phyloP scores from a whole-genome alignment of 495 filamentous ascomycete genomes.

The Bacidia rubella region DNA sequence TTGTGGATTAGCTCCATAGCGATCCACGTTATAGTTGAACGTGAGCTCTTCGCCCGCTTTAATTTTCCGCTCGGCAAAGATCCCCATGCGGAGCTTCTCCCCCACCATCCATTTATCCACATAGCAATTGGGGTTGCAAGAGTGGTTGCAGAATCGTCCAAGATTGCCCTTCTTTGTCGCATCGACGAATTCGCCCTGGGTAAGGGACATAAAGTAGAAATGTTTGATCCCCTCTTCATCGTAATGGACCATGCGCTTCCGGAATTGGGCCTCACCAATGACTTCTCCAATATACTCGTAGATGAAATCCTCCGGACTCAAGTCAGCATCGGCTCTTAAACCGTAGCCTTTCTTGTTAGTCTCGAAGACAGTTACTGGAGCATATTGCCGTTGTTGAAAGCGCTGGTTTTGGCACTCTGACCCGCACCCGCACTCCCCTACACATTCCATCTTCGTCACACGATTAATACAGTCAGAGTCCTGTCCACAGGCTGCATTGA shows the following conservation, averaged over 20 bases:
- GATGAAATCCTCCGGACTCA: conserved; percentile 77
- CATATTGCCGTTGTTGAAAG: conserved; percentile 83
- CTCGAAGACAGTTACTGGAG: conserved; percentile 84
- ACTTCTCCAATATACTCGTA: conserved; percentile 99
- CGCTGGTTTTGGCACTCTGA: conserved; percentile 83
- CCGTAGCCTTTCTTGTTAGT: conserved; percentile 96
- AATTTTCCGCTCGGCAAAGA: conserved; percentile 83
- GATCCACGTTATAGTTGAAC: conserved; percentile 99
- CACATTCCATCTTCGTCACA: conserved; percentile 93
- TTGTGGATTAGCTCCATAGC: conserved; percentile 93
- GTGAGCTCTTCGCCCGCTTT: conserved; percentile 87
- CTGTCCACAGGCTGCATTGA: conserved; percentile 81
- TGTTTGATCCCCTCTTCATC: conserved; percentile 93
- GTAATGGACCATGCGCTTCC: conserved; percentile 78
- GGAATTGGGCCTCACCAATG: conserved; percentile 82
- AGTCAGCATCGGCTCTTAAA: conserved; percentile 62
- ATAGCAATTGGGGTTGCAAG: conserved; percentile 97
- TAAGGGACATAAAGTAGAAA: conserved; percentile 99
- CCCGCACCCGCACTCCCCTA: conserved; percentile 75
- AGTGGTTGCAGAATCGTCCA: conserved; percentile 96
- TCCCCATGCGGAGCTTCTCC: conserved; percentile 97
- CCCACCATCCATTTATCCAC: conserved; percentile 99
- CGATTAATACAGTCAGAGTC: conserved; percentile 99
- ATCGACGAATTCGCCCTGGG: conserved; percentile 92
- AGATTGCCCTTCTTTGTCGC: conserved; percentile 95